Evolutionary conservation across 2,329 filamentous ascomycete species (phyloP).

Genomic region (Aspergillus quadricinctus): DNA sequence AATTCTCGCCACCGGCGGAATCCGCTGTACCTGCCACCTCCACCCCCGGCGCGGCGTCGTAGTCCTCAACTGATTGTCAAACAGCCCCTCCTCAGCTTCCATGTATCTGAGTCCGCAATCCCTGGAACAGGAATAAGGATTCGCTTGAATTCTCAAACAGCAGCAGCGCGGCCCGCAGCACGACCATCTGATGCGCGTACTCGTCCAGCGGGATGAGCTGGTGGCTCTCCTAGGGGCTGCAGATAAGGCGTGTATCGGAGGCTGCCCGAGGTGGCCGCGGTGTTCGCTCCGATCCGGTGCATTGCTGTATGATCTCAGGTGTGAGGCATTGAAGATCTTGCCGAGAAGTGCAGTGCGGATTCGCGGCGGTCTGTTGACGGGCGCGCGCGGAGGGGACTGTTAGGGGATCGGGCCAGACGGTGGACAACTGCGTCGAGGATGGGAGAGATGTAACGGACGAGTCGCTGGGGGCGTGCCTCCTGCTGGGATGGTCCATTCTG

Average conservation of each 20-base stretch:
- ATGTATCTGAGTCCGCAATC: background rate
- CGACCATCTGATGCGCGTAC: background rate
- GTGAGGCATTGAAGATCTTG: background rate
- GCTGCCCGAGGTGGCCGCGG: no score
- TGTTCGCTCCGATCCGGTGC: background rate
- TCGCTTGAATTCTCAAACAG: background rate
- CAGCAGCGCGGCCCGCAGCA: background rate
- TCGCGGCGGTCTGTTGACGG: background rate
- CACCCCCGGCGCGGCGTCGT: no score
- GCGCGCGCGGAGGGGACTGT: background rate
- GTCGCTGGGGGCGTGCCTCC: background rate
- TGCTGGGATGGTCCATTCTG: background rate
- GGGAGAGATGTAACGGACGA: background rate
- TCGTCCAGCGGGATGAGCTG: background rate
- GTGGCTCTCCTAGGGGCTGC: background rate
- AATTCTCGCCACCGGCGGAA: no score
- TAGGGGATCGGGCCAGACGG: background rate
- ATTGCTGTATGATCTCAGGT: background rate
- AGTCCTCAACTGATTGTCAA: no score
- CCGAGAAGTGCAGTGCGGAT: background rate
- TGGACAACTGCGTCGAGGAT: background rate
- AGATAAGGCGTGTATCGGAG: background rate
- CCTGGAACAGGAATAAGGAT: background rate
- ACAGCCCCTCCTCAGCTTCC: background rate
- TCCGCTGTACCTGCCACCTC: no score